Percentiles rank a stretch among this genome's conserved stretches.
phyloP scores from a whole-genome alignment of 148 eudicot genomes.

The Camellia sinensis region DNA sequence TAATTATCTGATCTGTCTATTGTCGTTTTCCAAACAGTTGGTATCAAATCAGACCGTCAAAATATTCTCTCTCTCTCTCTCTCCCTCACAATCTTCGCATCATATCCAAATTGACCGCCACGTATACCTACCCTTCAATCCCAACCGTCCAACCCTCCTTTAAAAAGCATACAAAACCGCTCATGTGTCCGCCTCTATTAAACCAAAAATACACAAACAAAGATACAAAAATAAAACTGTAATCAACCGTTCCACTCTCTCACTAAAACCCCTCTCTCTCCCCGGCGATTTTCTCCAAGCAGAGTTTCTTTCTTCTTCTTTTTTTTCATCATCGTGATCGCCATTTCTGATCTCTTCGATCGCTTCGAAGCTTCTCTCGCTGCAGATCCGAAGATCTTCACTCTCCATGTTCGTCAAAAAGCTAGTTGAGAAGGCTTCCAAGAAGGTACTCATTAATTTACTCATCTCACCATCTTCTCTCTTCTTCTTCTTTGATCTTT shows the following conservation, averaged over 20 bases:
- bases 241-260: conserved; percentile 26
- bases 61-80: neutral
- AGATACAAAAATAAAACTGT: neutral
- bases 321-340: neutral
- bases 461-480: neutral
- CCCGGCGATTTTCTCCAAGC: conserved; percentile 26
- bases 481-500: neutral
- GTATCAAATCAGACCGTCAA: conserved; percentile 22
- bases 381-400: conserved; percentile 8
- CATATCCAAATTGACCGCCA: conserved; percentile 25
- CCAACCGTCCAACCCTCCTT: neutral
- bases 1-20: neutral
- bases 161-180: conserved; percentile 15
- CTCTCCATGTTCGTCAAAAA: conserved; percentile 40
- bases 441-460: conserved; percentile 34
- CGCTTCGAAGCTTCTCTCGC: neutral
- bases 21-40: conserved; percentile 6
- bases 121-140: conserved; percentile 21
- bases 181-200: conserved; percentile 17
- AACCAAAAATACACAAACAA: neutral
- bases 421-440: conserved; percentile 51
- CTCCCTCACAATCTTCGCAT: conserved; percentile 29
- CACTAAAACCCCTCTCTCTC: neutral
- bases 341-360: conserved; percentile 13
- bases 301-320: neutral